phyloP scores from a whole-genome alignment of 1,139 yeast genomes.

The Meyerozyma guilliermondii region DNA sequence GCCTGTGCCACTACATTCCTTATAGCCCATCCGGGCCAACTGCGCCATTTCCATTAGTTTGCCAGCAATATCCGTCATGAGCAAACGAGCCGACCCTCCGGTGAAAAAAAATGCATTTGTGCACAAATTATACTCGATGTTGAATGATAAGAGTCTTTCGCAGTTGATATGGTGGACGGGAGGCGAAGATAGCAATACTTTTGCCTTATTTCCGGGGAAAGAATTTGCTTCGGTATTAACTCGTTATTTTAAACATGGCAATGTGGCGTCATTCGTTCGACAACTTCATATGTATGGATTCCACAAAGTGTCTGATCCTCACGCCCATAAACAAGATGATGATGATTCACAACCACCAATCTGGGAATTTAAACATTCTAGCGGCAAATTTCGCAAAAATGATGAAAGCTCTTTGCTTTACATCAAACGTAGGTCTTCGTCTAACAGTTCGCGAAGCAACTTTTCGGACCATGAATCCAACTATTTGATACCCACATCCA shows the following conservation, averaged over 20 bases:
- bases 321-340: constrained; percentile 12
- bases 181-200: constrained; percentile 50
- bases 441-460: constrained; percentile 20
- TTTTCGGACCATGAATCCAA: constrained; percentile 7
- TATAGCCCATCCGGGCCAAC: background rate
- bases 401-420: constrained; percentile 60
- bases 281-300: constrained; percentile 48
- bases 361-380: constrained; percentile 90
- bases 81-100: constrained; percentile 11
- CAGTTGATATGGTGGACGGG: constrained; percentile 76
- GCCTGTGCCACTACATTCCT: background rate
- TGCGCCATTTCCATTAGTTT: background rate
- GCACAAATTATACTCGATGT: constrained; percentile 56
- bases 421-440: constrained; percentile 61
- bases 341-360: constrained; percentile 26
- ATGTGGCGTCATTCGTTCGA: constrained; percentile 43
- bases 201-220: constrained; percentile 56
- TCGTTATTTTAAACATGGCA: constrained; percentile 42
- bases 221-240: constrained; percentile 42
- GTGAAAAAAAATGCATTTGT: constrained; percentile 61
- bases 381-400: constrained; percentile 71
- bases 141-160: constrained; percentile 44
- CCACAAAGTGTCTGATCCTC: constrained; percentile 48
- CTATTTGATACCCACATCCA: constrained; percentile 7
- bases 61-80: constrained; percentile 1